phyloP scores from a whole-genome alignment of 2,329 filamentous ascomycete genomes.

The Claviceps cyperi region DNA sequence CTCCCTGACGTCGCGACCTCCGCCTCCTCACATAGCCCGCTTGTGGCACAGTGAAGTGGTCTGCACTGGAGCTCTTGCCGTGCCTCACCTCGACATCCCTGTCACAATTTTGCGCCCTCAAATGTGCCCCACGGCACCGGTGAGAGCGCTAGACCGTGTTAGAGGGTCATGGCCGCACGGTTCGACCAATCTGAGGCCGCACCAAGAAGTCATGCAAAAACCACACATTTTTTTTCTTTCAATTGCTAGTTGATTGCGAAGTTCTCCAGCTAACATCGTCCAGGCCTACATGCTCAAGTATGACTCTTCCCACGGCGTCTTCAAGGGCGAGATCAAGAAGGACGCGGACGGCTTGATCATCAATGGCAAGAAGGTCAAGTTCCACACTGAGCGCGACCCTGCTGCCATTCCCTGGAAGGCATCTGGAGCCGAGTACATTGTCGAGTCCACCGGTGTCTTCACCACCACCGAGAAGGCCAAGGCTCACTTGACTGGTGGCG shows the following conservation, averaged over 20 bases:
- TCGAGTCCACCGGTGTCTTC: constrained; percentile 98
- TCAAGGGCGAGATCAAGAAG: constrained; percentile 81
- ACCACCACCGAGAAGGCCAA: constrained; percentile 94
- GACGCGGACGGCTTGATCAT: constrained; percentile 59
- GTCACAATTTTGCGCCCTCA: background rate
- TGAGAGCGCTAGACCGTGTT: background rate
- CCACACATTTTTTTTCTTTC: background rate
- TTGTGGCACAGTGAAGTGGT: background rate
- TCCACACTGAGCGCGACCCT: constrained; percentile 89
- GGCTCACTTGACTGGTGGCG: constrained; percentile 87
- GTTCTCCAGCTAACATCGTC: background rate
- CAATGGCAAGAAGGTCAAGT: constrained; percentile 90
- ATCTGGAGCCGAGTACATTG: constrained; percentile 80
- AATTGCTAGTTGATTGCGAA: constrained; percentile 1
- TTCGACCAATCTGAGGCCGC: background rate
- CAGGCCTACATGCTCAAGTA: constrained; percentile 99
- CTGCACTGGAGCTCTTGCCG: background rate
- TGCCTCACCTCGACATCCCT: background rate
- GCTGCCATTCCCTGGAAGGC: constrained; percentile 79
- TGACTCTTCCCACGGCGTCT: constrained; percentile 90
- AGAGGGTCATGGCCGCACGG: background rate
- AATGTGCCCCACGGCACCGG: background rate
- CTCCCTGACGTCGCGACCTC: constrained; percentile 4
- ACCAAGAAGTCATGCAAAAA: background rate
- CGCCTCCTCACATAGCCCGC: constrained; percentile 7